Conservation (phyloP, 768 basidiomycete genomes). For the Lyophyllum shimeji region DNA sequence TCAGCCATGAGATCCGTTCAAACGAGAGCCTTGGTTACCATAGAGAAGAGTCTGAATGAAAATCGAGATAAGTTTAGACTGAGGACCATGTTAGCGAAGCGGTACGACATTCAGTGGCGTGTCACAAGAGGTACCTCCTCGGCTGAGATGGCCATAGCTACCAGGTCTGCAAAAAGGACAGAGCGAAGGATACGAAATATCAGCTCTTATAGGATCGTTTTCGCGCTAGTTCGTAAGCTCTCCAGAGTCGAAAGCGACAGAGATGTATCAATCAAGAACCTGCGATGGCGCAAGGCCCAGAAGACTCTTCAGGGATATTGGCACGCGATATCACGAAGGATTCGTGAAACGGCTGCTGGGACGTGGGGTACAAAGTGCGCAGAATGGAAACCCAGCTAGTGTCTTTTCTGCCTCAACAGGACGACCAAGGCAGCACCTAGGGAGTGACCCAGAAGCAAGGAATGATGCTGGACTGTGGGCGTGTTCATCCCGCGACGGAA, state of each 20-base stretch:
- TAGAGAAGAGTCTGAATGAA: slow-evolving; percentile 27
- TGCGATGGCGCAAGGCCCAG: neutral
- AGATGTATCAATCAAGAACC: neutral
- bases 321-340: neutral
- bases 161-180: neutral
- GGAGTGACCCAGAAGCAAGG: neutral
- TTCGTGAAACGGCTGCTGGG: neutral
- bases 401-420: neutral
- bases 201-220: neutral
- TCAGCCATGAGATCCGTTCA: neutral
- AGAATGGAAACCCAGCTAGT: neutral
- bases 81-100: neutral
- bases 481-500: neutral
- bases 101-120: neutral
- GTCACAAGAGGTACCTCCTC: neutral
- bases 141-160: neutral
- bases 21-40: slow-evolving; percentile 12
- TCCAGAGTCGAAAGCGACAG: neutral
- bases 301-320: neutral
- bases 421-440: neutral
- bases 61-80: slow-evolving; percentile 24
- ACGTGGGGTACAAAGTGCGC: neutral
- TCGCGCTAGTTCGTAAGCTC: neutral
- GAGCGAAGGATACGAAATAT: neutral
- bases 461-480: neutral